Base-by-base conservation (phyloP, 2,329 filamentous ascomycete species). In the Xylaria multiplex region DNA sequence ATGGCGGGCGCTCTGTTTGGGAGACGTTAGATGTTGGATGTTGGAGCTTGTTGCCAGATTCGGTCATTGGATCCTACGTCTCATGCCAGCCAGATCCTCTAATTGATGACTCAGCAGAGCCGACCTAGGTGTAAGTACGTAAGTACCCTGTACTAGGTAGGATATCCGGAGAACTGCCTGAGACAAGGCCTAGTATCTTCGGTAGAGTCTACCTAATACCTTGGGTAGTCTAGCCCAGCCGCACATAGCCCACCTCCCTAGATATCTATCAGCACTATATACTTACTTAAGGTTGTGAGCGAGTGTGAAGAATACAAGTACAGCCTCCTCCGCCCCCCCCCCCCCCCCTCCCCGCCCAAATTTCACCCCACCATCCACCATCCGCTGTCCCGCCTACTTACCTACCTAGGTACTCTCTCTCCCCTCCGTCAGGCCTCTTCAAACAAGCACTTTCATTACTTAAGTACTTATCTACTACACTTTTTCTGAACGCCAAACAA, bases 41-140 rank as follows among this genome's bases (percentile, higher is more conserved):
- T 54, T 62, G 63, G 53, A 73, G 72, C 68, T 75, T 75, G 69
- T 75, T 76, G 74, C 74, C 73, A 75, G 73, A 76, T 76, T 73
- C 67, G 68, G 70, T 64, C 40, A 53, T 46, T 27, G 19, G 30
- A 48, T 56, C 22, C 52, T 16, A 27, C 9, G 22, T 35, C 40
- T 54, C 40, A 35, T 13, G 6, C n/a, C 22, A 22, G 24, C 14
- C 24, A 13, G 5, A 2, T 6, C 24, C 6, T 7, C 13, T n/a
- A 37, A 8, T 22, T 40, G 58, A 67, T 65, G 69, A 73, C 66
- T 70, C 72, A 70, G 65, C 69, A 49, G 35, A 24, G 6, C 19
- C 19, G 24, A 55, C 45, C 45, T 40, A 40, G 35, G 35, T 35
- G 32, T 35, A 35, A 9, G 32, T 35, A 35, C 32, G 6, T 35